Conservation (phyloP, 768 basidiomycete genomes). For the Nidularia sp. region DNA sequence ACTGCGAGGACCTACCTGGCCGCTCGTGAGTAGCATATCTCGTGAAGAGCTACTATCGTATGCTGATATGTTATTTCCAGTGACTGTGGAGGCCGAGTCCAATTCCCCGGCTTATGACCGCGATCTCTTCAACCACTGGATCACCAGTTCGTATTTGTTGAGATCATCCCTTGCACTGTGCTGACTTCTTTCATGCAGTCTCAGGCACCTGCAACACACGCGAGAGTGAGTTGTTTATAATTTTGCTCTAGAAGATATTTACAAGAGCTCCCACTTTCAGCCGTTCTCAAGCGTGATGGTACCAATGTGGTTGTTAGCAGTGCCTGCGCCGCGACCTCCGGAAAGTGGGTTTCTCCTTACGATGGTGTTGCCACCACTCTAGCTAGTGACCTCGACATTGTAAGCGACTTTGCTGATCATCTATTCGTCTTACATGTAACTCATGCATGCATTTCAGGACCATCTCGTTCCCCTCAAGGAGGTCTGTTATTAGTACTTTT, state of each 20-base stretch:
- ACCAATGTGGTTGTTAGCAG: slow-evolving; percentile 35
- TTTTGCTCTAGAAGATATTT: too few relatives aligned
- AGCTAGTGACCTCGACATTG: slow-evolving; percentile 48
- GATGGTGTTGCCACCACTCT: slow-evolving; percentile 39
- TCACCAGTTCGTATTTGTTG: slow-evolving; percentile 30
- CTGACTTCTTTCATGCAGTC: slow-evolving; percentile 21
- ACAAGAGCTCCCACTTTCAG: slow-evolving; percentile 9
- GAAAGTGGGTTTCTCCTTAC: slow-evolving; percentile 49
- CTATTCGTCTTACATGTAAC: neutral
- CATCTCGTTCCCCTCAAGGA: slow-evolving; percentile 54
- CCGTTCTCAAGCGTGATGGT: slow-evolving; percentile 41
- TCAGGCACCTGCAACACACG: slow-evolving; percentile 49
- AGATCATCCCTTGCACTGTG: neutral
- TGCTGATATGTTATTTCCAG: slow-evolving; percentile 8
- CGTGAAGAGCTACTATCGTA: neutral
- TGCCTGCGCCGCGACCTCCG: slow-evolving; percentile 40
- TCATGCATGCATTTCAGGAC: slow-evolving; percentile 27
- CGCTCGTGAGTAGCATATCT: slow-evolving; percentile 13
- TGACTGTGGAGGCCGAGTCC: slow-evolving; percentile 25
- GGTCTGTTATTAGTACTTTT: slow-evolving; percentile 11
- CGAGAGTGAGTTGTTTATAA: slow-evolving; percentile 31
- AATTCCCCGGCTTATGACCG: slow-evolving; percentile 31
- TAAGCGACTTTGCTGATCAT: slow-evolving; percentile 13
- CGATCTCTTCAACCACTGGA: slow-evolving; percentile 42
- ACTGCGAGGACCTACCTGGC: slow-evolving; percentile 30